phyloP scores from a whole-genome alignment of 768 basidiomycete genomes.

The Porphyrellus cyaneotinctus region DNA sequence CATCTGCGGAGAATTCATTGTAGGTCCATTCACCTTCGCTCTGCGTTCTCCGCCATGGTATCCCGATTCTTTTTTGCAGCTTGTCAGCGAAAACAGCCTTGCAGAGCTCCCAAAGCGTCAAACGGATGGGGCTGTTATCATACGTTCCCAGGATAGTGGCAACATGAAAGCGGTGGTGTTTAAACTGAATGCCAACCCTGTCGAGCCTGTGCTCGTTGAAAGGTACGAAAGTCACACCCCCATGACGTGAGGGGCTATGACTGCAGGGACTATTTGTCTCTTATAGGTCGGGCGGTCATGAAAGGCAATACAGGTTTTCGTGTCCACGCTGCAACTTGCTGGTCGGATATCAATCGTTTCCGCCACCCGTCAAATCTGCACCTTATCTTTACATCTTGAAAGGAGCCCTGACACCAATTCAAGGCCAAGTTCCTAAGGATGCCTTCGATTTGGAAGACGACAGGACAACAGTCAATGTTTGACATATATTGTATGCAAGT shows the following conservation, averaged over 20 bases:
- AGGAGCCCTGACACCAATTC: constrained; percentile 82
- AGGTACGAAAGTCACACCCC: constrained; percentile 47
- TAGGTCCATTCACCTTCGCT: constrained; percentile 36
- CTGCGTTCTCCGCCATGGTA: constrained; percentile 1
- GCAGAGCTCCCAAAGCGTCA: constrained; percentile 64
- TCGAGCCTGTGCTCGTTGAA: constrained; percentile 72
- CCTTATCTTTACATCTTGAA: constrained; percentile 77
- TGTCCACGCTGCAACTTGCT: constrained; percentile 49
- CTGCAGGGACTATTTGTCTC: constrained; percentile 7
- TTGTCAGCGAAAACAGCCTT: constrained; percentile 76
- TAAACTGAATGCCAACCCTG: constrained; percentile 76
- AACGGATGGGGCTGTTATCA: constrained; percentile 76
- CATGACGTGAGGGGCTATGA: constrained; percentile 17
- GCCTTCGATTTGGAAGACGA: constrained; percentile 62
- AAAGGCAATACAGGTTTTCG: constrained; percentile 67
- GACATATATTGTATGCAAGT: background rate
- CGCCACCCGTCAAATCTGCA: constrained; percentile 71
- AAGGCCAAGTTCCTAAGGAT: constrained; percentile 81
- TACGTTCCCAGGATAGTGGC: constrained; percentile 66
- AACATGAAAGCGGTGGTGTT: constrained; percentile 63
- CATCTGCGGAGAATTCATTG: constrained; percentile 85
- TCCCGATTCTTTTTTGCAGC: constrained; percentile 38
- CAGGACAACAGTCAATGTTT: background rate
- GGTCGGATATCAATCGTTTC: constrained; percentile 69
- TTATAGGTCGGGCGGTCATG: constrained; percentile 59